Evolutionary conservation across 768 basidiomycete genomes (phyloP), one percentile per base, ranked within the genome.

Genomic region (Phylloporus arenicola): DNA sequence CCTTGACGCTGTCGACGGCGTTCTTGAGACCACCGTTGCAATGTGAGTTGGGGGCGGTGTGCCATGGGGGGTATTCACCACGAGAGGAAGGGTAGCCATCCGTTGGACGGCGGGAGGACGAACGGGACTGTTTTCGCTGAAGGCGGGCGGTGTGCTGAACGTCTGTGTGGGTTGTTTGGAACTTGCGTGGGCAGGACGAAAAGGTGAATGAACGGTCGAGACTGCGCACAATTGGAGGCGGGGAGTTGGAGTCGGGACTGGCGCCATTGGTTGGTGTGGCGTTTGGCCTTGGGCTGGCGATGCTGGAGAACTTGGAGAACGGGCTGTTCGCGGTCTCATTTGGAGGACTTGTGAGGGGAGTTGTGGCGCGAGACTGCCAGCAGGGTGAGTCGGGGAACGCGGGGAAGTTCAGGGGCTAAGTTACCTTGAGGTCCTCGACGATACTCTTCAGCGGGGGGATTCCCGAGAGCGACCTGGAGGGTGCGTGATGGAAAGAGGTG

Each of bases 11-110:
- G 29, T 82, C 78, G 4, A 93, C 64, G 17, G 90, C 90, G 55
- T 93, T 93, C 62, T 86, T 85, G 44, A 92, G 73, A 10, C 90
- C 90, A 14, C 88, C 88, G 57, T 92, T 92, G 58, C 85, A 82
- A 56, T 86, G 86, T 0, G 81, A 75, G 59, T 89, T 91, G n/a
- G 72, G 70, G 10, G 75, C 75, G 30, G 78, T 66, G 50, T 80
- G 73, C 70, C 71, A 81, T 8, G 69, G 60, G 22, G 61, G 58
- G 54, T 58, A 60, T 10, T 53, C 59, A 44, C 62, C 57, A 10
- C 57, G 58, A 13, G 70, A 29, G 27, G 27, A 78, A 27, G 74
- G 71, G 17, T 61, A 55, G 41, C 56, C 51, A 20, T 60, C 58
- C 0, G 48, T 56, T 19, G 68, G 72, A 24, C 77, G 75, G 30